phyloP scores from a whole-genome alignment of 2,329 filamentous ascomycete species.

The Neoascochyta sp. region DNA sequence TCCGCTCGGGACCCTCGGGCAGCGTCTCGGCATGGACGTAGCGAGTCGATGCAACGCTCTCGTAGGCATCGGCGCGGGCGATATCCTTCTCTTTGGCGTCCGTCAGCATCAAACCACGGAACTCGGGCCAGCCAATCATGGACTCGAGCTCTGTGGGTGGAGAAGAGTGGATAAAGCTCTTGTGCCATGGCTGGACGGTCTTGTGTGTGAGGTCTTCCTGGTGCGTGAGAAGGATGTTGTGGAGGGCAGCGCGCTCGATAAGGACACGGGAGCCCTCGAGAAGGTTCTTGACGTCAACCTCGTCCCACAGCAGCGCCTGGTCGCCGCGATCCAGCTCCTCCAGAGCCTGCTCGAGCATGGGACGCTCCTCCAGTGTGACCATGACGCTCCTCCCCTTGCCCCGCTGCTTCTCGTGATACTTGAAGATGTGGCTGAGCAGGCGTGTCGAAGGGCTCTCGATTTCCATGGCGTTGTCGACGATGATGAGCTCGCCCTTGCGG shows the following conservation, averaged over 20 bases:
- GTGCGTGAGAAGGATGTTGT: constrained; percentile 58
- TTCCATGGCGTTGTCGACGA: constrained; percentile 75
- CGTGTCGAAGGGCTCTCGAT: constrained; percentile 61
- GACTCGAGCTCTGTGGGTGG: constrained; percentile 21
- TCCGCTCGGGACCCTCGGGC: constrained; percentile 15
- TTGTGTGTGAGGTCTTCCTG: constrained; percentile 29
- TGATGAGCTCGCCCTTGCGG: constrained; percentile 76
- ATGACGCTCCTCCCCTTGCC: constrained; percentile 27
- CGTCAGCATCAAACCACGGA: constrained; percentile 21
- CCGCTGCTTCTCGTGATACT: constrained; percentile 56
- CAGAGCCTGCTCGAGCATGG: constrained; percentile 64
- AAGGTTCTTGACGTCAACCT: constrained; percentile 94
- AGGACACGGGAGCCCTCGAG: constrained; percentile 80
- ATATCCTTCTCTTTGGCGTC: constrained; percentile 17
- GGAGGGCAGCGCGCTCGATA: constrained; percentile 77
- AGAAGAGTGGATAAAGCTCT: constrained; percentile 13
- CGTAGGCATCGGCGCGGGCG: constrained; percentile 23
- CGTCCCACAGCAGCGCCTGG: constrained; percentile 63
- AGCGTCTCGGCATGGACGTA: constrained; percentile 21
- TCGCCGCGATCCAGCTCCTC: constrained; percentile 64
- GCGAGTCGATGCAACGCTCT: constrained; percentile 20
- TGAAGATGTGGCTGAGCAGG: constrained; percentile 66
- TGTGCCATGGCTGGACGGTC: constrained; percentile 19
- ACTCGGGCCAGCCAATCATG: constrained; percentile 26
- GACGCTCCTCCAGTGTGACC: constrained; percentile 28